These are phyloP conservation scores for Articulospora tetracladia DNA, from an alignment of 495 filamentous ascomycete species.

Conservation along the genomic window DNA sequence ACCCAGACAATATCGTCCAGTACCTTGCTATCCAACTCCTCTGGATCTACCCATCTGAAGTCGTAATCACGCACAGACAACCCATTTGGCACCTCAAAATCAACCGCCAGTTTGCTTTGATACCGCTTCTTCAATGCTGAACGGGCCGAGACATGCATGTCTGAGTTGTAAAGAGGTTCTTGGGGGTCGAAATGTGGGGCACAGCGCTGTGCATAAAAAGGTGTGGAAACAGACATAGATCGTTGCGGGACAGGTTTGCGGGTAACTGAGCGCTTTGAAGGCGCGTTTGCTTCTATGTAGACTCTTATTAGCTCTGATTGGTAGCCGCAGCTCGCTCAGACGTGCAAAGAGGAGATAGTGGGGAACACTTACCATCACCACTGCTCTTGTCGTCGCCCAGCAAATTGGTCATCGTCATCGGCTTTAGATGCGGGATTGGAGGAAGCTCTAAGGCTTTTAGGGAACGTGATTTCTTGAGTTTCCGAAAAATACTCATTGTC, in stretches of 20 bases:
- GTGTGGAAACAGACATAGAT: background rate
- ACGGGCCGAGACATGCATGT: background rate
- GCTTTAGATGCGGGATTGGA: background rate
- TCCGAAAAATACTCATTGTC: background rate
- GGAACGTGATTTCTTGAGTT: background rate
- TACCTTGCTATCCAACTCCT: slow-evolving; percentile 3
- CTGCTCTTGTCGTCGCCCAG: background rate
- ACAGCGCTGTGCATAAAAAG: background rate
- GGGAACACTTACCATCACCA: background rate
- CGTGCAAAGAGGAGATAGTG: too few relatives aligned
- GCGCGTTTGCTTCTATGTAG: background rate
- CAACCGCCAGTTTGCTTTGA: background rate
- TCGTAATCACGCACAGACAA: background rate
- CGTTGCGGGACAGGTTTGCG: background rate
- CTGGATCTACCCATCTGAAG: background rate
- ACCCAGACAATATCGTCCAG: slow-evolving; percentile 10
- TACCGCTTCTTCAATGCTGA: background rate
- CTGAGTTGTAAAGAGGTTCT: background rate
- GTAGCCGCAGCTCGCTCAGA: background rate
- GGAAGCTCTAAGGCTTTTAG: background rate
- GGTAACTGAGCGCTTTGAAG: too few relatives aligned
- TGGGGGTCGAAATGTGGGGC: background rate
- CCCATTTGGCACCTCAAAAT: background rate
- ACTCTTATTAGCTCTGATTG: background rate
- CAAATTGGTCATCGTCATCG: background rate